These are phyloP conservation scores for Immersiporthe knoxdaviesiana DNA, from an alignment of 2,329 filamentous ascomycete genomes.

Conservation along the genomic window DNA sequence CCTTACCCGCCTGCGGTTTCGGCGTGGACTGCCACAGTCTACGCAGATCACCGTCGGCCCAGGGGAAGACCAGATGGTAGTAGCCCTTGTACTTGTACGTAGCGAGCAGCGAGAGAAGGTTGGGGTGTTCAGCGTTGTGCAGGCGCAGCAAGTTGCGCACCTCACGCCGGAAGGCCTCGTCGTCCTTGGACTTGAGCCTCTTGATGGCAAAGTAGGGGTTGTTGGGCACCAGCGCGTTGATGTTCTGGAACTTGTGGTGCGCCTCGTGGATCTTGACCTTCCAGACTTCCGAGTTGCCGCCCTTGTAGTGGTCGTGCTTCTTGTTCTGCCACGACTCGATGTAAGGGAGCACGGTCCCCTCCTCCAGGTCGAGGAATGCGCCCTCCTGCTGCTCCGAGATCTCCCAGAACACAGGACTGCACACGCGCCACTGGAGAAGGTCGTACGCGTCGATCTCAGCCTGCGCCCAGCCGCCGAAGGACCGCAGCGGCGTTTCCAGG, in stretches of 20 bases:
- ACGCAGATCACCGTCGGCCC: slow-evolving; percentile 30
- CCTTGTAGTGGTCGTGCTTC: slow-evolving; percentile 29
- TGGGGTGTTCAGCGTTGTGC: slow-evolving; percentile 28
- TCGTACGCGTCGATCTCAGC: slow-evolving; percentile 24
- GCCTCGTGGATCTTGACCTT: slow-evolving; percentile 30
- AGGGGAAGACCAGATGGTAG: slow-evolving; percentile 30
- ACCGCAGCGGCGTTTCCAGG: slow-evolving; percentile 11
- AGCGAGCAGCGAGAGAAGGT: slow-evolving; percentile 29
- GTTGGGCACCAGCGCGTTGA: slow-evolving; percentile 22
- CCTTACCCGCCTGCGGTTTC: slow-evolving; percentile 27
- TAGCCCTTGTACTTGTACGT: slow-evolving; percentile 30
- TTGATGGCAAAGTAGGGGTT: slow-evolving; percentile 30
- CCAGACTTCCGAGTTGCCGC: slow-evolving; percentile 30
- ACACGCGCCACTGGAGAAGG: slow-evolving; percentile 27
- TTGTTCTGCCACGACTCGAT: slow-evolving; percentile 27
- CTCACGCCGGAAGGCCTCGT: slow-evolving; percentile 29
- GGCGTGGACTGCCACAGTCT: slow-evolving; percentile 28
- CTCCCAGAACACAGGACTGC: slow-evolving; percentile 26
- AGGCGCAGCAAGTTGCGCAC: slow-evolving; percentile 29
- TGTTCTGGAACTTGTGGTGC: slow-evolving; percentile 29
- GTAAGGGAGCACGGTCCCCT: slow-evolving; percentile 27
- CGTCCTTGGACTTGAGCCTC: slow-evolving; percentile 29
- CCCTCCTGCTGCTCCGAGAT: slow-evolving; percentile 20
- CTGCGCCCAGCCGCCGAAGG: slow-evolving; percentile 25
- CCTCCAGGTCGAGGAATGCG: slow-evolving; percentile 25